phyloP scores from a whole-genome alignment of 345 rosid species.

The Salix exigua region DNA sequence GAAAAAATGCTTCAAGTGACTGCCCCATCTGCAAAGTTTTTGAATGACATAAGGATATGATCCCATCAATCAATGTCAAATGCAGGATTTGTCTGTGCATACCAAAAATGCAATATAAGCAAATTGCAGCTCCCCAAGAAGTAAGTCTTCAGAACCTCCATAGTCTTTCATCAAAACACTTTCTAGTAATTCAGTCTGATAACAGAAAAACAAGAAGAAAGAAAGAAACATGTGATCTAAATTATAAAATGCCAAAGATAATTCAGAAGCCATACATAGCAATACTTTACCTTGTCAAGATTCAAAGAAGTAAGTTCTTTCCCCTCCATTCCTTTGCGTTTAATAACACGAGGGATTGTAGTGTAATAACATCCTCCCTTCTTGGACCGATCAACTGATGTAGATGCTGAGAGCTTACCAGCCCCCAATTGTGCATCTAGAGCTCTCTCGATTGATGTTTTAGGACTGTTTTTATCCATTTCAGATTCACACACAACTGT shows the following conservation, averaged over 20 bases:
- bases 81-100: conserved; percentile 17
- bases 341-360: conserved; percentile 60
- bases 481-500: conserved; percentile 60
- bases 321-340: conserved; percentile 59
- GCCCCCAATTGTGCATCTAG: conserved; percentile 64
- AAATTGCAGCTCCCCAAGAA: conserved; percentile 91
- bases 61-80: neutral
- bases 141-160: conserved; percentile 66
- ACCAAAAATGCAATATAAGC: conserved; percentile 88
- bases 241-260: neutral
- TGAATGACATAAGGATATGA: neutral
- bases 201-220: conserved; percentile 10
- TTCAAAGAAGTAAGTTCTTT: conserved; percentile 77
- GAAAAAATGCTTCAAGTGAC: conserved; percentile 83
- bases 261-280: neutral
- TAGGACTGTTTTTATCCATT: conserved; percentile 38
- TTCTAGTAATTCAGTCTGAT: conserved; percentile 69
- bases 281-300: conserved; percentile 73
- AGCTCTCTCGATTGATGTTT: conserved; percentile 58
- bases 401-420: conserved; percentile 41
- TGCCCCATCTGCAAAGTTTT: conserved; percentile 86
- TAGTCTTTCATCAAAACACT: conserved; percentile 51
- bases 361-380: conserved; percentile 74
- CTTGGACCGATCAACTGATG: conserved; percentile 35
- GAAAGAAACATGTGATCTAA: neutral